These are phyloP conservation scores for Yamadazyma kanchanaburiensis DNA, from an alignment of 1,139 yeast species.

Conservation along the genomic window DNA sequence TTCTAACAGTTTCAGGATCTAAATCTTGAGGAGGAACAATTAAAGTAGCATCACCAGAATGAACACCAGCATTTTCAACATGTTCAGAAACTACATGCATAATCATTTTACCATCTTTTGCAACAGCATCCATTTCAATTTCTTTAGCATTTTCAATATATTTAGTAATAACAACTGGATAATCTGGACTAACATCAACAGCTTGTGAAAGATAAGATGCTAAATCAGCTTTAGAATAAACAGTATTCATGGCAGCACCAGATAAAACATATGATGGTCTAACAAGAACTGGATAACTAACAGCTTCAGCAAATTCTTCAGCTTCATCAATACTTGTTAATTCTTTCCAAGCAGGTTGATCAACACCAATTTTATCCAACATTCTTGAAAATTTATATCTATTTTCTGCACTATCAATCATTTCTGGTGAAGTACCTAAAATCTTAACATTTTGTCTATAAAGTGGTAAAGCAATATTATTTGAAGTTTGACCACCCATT, in stretches of 20 bases:
- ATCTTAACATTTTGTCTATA: slow-evolving; percentile 95
- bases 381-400: slow-evolving; percentile 97
- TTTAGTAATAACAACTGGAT: slow-evolving; percentile 96
- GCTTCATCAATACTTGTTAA: slow-evolving; percentile 93
- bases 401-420: slow-evolving; percentile 98
- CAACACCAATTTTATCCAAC: slow-evolving; percentile 95
- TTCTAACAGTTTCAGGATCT: slow-evolving; percentile 83
- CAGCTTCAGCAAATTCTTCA: slow-evolving; percentile 86
- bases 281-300: slow-evolving; percentile 91
- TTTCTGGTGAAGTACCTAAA: slow-evolving; percentile 95
- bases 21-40: slow-evolving; percentile 97
- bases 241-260: slow-evolving; percentile 99
- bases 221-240: slow-evolving; percentile 84
- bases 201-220: slow-evolving; percentile 90
- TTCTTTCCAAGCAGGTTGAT: slow-evolving; percentile 99
- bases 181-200: slow-evolving; percentile 94
- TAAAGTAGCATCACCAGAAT: slow-evolving; percentile 98
- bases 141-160: slow-evolving; percentile 97
- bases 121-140: slow-evolving; percentile 99
- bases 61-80: slow-evolving; percentile 99
- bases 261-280: slow-evolving; percentile 97
- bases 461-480: slow-evolving; percentile 90
- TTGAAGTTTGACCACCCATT: slow-evolving; percentile 99
- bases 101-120: slow-evolving; percentile 87
- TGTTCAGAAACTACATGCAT: slow-evolving; percentile 99